Evolutionary conservation across 129 eudicot genomes (phyloP).

Genomic region (Heracleum sosnowskyi): DNA sequence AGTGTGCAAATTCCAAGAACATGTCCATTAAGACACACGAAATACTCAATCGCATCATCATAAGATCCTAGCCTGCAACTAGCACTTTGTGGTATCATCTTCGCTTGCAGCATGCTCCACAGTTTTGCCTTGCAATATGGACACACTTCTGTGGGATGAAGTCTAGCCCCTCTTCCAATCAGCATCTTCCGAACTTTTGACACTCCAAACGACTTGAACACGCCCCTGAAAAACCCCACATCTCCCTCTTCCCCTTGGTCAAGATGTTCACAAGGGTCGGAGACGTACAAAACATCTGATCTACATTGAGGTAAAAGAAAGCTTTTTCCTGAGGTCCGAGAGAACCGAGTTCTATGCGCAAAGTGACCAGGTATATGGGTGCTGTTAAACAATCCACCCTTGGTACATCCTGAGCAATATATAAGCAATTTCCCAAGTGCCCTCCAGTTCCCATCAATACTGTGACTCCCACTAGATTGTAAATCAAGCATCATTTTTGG

Average conservation of each 20-base stretch:
- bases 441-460: slow-evolving; percentile 95
- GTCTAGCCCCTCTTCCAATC: slow-evolving; percentile 52
- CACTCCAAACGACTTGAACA: slow-evolving; percentile 74
- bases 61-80: slow-evolving; percentile 90
- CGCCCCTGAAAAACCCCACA: slow-evolving; percentile 78
- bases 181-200: slow-evolving; percentile 87
- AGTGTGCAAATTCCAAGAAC: slow-evolving; percentile 87
- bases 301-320: slow-evolving; percentile 79
- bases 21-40: slow-evolving; percentile 92
- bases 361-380: slow-evolving; percentile 80
- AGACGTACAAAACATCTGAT: slow-evolving; percentile 74
- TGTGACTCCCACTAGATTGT: slow-evolving; percentile 80
- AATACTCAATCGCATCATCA: slow-evolving; percentile 83
- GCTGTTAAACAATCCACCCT: slow-evolving; percentile 64
- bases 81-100: slow-evolving; percentile 86
- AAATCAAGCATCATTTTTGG: slow-evolving; percentile 91
- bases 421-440: slow-evolving; percentile 88
- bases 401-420: slow-evolving; percentile 71
- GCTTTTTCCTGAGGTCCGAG: slow-evolving; percentile 77
- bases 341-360: slow-evolving; percentile 72
- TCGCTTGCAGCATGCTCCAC: slow-evolving; percentile 88
- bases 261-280: slow-evolving; percentile 97
- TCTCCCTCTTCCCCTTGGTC: slow-evolving; percentile 99
- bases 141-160: slow-evolving; percentile 73
- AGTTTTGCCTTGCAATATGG: slow-evolving; percentile 87